Base-by-base conservation (phyloP, 768 basidiomycete species). In the Leucosporidium scottii region DNA sequence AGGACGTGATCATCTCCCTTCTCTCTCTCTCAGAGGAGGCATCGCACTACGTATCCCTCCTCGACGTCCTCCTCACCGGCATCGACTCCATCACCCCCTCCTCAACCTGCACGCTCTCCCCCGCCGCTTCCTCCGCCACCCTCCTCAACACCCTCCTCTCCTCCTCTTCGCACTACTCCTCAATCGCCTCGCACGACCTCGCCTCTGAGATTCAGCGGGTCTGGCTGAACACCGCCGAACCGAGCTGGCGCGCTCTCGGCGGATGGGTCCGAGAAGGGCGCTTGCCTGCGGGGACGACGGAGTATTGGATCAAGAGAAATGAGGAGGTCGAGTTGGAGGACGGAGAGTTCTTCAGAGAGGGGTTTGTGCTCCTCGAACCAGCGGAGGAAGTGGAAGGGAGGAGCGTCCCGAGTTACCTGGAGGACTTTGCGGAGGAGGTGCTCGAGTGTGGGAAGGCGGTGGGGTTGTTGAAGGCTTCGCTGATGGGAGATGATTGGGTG, bases 321-420 rank as follows among this genome's bases (percentile, higher is more conserved):
- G 34, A 34, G 34, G 57, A 58, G 18, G 34, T 58, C 36, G 57
- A 58, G 18, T 12, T 58, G 34, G 57, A n/a, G 34, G 57, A 58
- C 8, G 34, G 34, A 8, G 57, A 36, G 9, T 58, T 39, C 23
- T 58, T 58, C 25, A 1, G 34, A 4, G 36, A n/a, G 13, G 57
- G 57, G 57, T 39, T n/a, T 25, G 57, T 36, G 34, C 21, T 58
- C 8, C 21, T 58, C 21, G 57, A 25, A 17, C 4, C 12, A 21
- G 30, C 2, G 57, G 23, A 25, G 9, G 31, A n/a, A 13, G 53
- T 28, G 27, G 1, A 13, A 27, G 53, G 53, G 53, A 54, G 53
- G 27, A 39, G 23, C 7, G 57, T 58, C 9, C 57, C 57, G 34
- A 58, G 57, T 23, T 36, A 36, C 23, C 15, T 58, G 34, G 36